Conservation (phyloP, 805 yeast genomes). For the Hanseniaspora valbyensis region DNA sequence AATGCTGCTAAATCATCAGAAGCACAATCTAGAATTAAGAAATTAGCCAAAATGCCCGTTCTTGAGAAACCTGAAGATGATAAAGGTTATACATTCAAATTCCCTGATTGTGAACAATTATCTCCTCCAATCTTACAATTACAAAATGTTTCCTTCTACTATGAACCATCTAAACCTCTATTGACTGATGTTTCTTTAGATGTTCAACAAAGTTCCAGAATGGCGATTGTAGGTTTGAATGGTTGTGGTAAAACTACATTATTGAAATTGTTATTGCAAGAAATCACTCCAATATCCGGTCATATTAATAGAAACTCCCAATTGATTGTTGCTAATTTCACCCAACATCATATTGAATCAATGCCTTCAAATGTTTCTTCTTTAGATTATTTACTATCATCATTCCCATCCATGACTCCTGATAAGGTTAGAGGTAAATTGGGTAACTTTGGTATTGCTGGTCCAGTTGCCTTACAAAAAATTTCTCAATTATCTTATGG, state of each 20-base stretch:
- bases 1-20: slow-evolving; percentile 96
- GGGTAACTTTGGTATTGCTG: slow-evolving; percentile 95
- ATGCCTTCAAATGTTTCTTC: slow-evolving; percentile 82
- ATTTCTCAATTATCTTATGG: slow-evolving; percentile 91
- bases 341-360: slow-evolving; percentile 97
- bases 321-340: slow-evolving; percentile 88
- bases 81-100: slow-evolving; percentile 67
- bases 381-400: slow-evolving; percentile 84
- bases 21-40: slow-evolving; percentile 96
- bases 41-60: slow-evolving; percentile 84
- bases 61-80: slow-evolving; percentile 94
- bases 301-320: slow-evolving; percentile 70
- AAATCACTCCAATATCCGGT: slow-evolving; percentile 64
- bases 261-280: slow-evolving; percentile 74
- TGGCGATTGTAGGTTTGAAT: slow-evolving; percentile 96
- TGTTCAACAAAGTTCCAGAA: slow-evolving; percentile 86
- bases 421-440: slow-evolving; percentile 94
- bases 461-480: slow-evolving; percentile 82
- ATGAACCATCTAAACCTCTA: slow-evolving; percentile 51
- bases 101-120: slow-evolving; percentile 88
- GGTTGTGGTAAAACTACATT: slow-evolving; percentile 99
- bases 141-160: slow-evolving; percentile 79
- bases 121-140: slow-evolving; percentile 91
- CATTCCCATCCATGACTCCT: slow-evolving; percentile 85
- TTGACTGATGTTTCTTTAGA: slow-evolving; percentile 73